Evolutionary conservation across 1,284 basidiomycete genomes (phyloP).

Genomic region (Ganoderma multipileum): DNA sequence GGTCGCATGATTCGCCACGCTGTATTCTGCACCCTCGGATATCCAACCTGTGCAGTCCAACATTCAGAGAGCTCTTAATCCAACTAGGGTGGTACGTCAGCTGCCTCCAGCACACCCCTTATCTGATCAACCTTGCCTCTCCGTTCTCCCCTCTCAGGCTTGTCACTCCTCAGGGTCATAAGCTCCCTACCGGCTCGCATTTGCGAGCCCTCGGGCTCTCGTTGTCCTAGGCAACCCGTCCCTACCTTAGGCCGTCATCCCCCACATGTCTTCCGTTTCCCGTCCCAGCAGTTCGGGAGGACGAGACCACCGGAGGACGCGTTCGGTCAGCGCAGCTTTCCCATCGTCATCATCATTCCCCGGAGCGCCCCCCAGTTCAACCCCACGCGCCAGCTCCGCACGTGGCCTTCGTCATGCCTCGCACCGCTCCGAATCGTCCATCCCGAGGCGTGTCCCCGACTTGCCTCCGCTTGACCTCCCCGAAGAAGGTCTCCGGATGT

Average conservation of each 20-base stretch:
- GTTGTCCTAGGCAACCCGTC: not conserved
- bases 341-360: slow-evolving; percentile 4
- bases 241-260: not conserved
- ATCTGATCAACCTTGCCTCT: slow-evolving; percentile 19
- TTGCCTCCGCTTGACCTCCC: slow-evolving; percentile 4
- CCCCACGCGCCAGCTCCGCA: slow-evolving; percentile 4
- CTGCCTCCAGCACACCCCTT: slow-evolving; percentile 6
- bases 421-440: slow-evolving; percentile 14
- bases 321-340: slow-evolving; percentile 16
- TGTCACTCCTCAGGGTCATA: not conserved
- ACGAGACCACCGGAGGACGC: slow-evolving; percentile 21
- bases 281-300: slow-evolving; percentile 2
- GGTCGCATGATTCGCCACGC: slow-evolving; percentile 12
- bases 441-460: slow-evolving; percentile 4
- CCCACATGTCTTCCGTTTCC: slow-evolving; percentile 3
- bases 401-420: slow-evolving; percentile 12
- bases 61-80: not conserved
- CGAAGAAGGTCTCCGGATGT: not conserved
- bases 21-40: slow-evolving; percentile 2
- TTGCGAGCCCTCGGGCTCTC: not conserved
- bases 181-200: not conserved
- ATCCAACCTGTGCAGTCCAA: not conserved
- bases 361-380: not conserved
- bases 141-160: not conserved
- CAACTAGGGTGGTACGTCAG: not conserved